Conservation (phyloP, 352 stramenopile species). For the Phytophthora sojae region DNA sequence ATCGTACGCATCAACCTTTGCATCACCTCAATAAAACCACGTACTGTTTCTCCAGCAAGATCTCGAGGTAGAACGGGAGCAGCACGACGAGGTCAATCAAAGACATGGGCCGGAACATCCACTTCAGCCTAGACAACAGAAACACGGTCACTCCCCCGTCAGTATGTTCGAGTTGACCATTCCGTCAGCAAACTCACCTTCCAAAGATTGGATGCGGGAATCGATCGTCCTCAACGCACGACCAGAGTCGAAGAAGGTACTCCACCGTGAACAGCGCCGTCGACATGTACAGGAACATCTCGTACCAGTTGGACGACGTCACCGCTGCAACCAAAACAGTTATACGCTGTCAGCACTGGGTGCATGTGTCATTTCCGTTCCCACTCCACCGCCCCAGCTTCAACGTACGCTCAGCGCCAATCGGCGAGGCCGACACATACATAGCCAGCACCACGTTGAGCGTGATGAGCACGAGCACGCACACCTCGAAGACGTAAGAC, state of each 20-base stretch:
- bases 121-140: constrained; percentile 58
- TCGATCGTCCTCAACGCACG: constrained; percentile 82
- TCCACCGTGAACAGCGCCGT: constrained; percentile 80
- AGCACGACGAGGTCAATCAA: constrained; percentile 82
- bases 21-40: constrained; percentile 13
- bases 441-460: constrained; percentile 84
- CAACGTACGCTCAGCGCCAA: constrained; percentile 34
- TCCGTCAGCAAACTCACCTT: constrained; percentile 34
- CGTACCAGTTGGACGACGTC: constrained; percentile 67
- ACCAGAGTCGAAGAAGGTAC: constrained; percentile 79
- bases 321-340: constrained; percentile 34
- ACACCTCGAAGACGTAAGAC: constrained; percentile 73
- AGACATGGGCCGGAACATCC: constrained; percentile 84
- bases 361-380: background rate
- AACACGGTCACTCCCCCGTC: no score
- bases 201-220: constrained; percentile 62
- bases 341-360: background rate
- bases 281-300: constrained; percentile 80
- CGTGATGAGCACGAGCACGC: constrained; percentile 77
- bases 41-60: constrained; percentile 70
- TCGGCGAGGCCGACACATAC: constrained; percentile 48
- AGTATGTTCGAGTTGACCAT: no score
- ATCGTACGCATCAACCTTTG: background rate
- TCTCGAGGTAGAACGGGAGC: constrained; percentile 84
- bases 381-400: background rate